phyloP scores from a whole-genome alignment of 148 eudicot species.

The Arctostaphylos glauca region DNA sequence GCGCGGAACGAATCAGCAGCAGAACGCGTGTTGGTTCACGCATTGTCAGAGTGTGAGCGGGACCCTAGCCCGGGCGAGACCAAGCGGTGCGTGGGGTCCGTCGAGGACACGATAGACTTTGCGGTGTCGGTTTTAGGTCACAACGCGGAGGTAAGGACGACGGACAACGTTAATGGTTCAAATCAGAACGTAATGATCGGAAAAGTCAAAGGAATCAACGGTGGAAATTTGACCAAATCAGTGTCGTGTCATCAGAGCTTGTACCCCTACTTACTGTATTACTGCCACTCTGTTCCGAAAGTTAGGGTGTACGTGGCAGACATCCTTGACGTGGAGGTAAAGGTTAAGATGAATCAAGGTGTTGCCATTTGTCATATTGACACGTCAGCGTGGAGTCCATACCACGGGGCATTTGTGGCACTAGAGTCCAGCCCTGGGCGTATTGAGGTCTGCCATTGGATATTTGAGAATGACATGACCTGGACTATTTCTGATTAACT shows the following conservation, averaged over 20 bases:
- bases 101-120: conserved; percentile 91
- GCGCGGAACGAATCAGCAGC: conserved; percentile 38
- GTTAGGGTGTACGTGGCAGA: conserved; percentile 78
- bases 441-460: conserved; percentile 97
- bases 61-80: conserved; percentile 67
- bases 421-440: conserved; percentile 70
- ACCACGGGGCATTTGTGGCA: conserved; percentile 76
- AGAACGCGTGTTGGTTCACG: conserved; percentile 40
- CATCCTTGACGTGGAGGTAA: conserved; percentile 50
- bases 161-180: conserved; percentile 61
- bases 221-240: conserved; percentile 69
- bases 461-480: conserved; percentile 86
- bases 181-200: conserved; percentile 57
- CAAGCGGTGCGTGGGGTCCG: conserved; percentile 70
- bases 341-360: conserved; percentile 58
- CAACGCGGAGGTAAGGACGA: conserved; percentile 56
- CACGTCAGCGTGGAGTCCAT: conserved; percentile 79
- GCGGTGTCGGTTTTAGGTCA: conserved; percentile 57
- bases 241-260: conserved; percentile 95
- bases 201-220: conserved; percentile 57
- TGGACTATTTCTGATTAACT: conserved; percentile 60
- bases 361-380: conserved; percentile 85
- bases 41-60: conserved; percentile 73
- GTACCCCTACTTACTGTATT: conserved; percentile 77
- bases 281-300: conserved; percentile 94